Evolutionary conservation across 2,329 filamentous ascomycete genomes (phyloP), one percentile per base, ranked within the genome.

Genomic region (Biscogniauxia sp.): DNA sequence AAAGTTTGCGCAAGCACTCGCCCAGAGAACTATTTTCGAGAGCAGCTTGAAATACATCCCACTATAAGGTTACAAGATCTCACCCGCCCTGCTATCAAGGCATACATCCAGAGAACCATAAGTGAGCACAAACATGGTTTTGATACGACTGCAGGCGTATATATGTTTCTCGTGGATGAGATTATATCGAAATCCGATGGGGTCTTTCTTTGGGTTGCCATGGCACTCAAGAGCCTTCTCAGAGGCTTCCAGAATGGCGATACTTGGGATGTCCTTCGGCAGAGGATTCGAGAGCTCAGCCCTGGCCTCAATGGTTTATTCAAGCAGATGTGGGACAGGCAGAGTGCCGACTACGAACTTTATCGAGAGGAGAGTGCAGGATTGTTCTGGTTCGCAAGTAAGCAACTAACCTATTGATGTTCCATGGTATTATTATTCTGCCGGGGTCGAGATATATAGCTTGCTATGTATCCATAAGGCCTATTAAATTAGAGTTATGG

Each of bases 321-420:
- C 26, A 54, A 55, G 17, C 58, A 60, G 25, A 66, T 66, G 59
- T 65, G 63, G 64, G 51, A 60, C 3, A 64, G 53, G 13, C 50
- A 53, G 37, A 63, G 61, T 41, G 52, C 13, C 9, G 55, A 65
- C 56, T n/a, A 52, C 26, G 52, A 20, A 20, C 25, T 25, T 11
- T 65, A 62, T 50, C 57, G 54, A 45, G 7, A 55, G 32, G 49
- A 65, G 37, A 59, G 61, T 15, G 59, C 63, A 8, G 28, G 55
- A 19, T 25, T 56, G 5, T 57, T 60, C 28, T 53, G 55, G 54
- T 23, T 55, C 23, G 17, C 23, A 45, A 4, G 37, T 45, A 45
- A 45, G 37, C 37, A 45, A 45, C 5, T 45, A 23, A 23, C 23
- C 23, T 23, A 5, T 17, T 45, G 13, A n/a, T n/a, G 17, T 45